These are phyloP conservation scores for Avena insularis DNA, from an alignment of 176 grass and related monocot species.

Conservation along the genomic window DNA sequence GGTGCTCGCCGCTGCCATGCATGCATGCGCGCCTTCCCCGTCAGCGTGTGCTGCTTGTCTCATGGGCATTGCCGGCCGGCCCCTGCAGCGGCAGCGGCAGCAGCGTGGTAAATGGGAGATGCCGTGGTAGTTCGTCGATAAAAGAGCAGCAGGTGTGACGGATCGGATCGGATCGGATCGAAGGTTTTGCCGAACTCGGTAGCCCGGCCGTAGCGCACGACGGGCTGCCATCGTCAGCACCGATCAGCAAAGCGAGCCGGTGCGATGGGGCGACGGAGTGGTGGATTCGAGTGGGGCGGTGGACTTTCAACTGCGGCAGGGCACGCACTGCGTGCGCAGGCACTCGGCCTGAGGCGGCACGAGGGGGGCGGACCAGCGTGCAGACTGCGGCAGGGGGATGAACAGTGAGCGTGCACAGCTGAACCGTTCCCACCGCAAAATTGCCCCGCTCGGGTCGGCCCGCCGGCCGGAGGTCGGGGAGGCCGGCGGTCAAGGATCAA, in stretches of 20 bases:
- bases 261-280: background rate
- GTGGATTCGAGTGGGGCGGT: background rate
- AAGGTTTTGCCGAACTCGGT: background rate
- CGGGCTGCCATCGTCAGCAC: background rate
- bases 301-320: background rate
- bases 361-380: constrained; percentile 28
- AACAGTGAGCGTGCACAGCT: constrained; percentile 10
- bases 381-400: background rate
- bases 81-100: too few species aligned
- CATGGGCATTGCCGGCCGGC: background rate
- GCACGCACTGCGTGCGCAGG: background rate
- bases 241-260: background rate
- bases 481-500: constrained; percentile 18
- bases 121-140: background rate
- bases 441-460: background rate
- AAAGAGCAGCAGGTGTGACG: too few species aligned
- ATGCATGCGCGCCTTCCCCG: background rate
- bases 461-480: background rate
- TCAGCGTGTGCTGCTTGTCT: constrained; percentile 43
- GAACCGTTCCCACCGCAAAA: background rate
- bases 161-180: too few species aligned
- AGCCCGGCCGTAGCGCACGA: background rate
- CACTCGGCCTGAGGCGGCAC: constrained; percentile 10
- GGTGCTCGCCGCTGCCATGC: constrained; percentile 1
- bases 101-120: constrained; percentile 38